Percentiles rank a stretch among this genome's conserved stretches.
These are phyloP conservation scores for Ogataea paraovalis DNA, from an alignment of 805 yeast genomes.

Conservation along the genomic window DNA sequence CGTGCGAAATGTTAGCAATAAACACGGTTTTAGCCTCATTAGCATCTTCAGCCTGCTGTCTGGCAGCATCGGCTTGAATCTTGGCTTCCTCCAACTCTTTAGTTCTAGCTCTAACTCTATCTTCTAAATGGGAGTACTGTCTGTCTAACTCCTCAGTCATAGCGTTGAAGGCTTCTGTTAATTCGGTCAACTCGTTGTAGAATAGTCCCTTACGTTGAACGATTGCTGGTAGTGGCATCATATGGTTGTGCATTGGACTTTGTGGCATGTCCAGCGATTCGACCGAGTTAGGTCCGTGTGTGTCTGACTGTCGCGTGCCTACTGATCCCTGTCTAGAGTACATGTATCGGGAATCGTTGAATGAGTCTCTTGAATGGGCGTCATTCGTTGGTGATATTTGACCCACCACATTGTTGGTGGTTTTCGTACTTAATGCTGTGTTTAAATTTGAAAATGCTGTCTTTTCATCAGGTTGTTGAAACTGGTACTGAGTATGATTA, in stretches of 20 bases:
- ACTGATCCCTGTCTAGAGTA: conserved; percentile 9
- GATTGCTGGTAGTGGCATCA: conserved; percentile 20
- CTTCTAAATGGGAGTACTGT: conserved; percentile 83
- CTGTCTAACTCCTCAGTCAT: conserved; percentile 86
- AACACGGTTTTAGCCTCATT: conserved; percentile 95
- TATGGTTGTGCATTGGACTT: conserved; percentile 5
- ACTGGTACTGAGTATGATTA: neutral
- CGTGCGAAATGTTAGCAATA: conserved; percentile 90
- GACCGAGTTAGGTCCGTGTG: conserved; percentile 8
- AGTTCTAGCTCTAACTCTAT: conserved; percentile 81
- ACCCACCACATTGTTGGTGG: neutral
- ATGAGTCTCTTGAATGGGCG: neutral
- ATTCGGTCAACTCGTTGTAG: conserved; percentile 81
- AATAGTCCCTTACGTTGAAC: conserved; percentile 39
- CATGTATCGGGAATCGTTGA: conserved; percentile 1
- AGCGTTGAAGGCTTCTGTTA: conserved; percentile 83
- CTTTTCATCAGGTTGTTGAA: neutral
- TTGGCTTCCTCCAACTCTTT: conserved; percentile 85
- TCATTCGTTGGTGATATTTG: neutral
- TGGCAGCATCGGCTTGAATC: conserved; percentile 56
- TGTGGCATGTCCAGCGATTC: conserved; percentile 7
- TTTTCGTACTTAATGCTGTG: neutral
- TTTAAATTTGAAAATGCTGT: too few species aligned
- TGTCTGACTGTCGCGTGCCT: conserved; percentile 7
- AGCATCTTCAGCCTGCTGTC: conserved; percentile 64